These are phyloP conservation scores for Colletotrichum sidae DNA, from an alignment of 2,329 filamentous ascomycete species.

Conservation along the genomic window DNA sequence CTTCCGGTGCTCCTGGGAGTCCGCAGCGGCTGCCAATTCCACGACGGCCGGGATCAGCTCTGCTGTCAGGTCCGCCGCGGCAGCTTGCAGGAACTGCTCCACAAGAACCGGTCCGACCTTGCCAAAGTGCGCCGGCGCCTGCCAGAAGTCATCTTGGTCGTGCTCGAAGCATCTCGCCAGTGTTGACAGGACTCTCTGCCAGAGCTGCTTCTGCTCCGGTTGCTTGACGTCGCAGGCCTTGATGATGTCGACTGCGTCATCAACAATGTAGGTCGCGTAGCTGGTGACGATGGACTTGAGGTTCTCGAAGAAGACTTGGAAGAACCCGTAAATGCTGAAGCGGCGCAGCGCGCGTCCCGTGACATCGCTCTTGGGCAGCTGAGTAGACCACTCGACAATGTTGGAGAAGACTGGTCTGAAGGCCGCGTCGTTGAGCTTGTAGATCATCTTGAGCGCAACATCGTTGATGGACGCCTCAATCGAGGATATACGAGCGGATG, in stretches of 20 bases:
- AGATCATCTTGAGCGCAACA: constrained; percentile 87
- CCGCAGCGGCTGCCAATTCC: constrained; percentile 82
- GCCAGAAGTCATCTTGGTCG: constrained; percentile 97
- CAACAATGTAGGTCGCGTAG: constrained; percentile 88
- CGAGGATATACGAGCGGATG: constrained; percentile 61
- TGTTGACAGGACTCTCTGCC: constrained; percentile 76
- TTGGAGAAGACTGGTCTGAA: constrained; percentile 93
- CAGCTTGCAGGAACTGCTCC: constrained; percentile 69
- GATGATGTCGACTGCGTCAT: constrained; percentile 77
- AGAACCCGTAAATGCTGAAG: constrained; percentile 84
- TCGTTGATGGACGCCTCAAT: constrained; percentile 74
- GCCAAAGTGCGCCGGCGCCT: constrained; percentile 87
- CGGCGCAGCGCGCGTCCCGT: constrained; percentile 71
- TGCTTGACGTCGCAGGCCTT: constrained; percentile 58
- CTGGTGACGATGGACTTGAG: constrained; percentile 95
- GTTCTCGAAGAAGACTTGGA: constrained; percentile 82
- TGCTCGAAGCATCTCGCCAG: constrained; percentile 83
- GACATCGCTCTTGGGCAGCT: constrained; percentile 71
- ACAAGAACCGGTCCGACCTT: constrained; percentile 78
- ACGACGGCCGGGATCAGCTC: constrained; percentile 81
- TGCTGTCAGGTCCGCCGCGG: constrained; percentile 54
- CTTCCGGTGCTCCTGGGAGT: constrained; percentile 91
- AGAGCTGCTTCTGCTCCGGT: constrained; percentile 68
- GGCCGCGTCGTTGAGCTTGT: constrained; percentile 93
- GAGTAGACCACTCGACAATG: constrained; percentile 83